Evolutionary conservation across 306 rosid species (phyloP).

Genomic region (Malus fusca): DNA sequence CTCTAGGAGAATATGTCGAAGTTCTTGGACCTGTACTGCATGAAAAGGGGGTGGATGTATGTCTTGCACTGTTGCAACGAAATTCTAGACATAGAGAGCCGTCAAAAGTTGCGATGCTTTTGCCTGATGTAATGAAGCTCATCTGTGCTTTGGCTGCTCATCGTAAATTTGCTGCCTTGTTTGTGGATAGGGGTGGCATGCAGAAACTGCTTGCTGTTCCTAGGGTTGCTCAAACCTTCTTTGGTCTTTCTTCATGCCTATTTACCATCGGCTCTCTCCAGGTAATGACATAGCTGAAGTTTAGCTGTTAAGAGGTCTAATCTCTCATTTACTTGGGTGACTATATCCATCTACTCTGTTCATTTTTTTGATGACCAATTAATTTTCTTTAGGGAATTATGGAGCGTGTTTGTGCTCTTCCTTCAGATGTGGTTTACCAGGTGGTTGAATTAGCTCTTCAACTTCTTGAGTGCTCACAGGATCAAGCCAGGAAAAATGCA

Average conservation of each 20-base stretch:
- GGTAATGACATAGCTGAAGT: slow-evolving; percentile 31
- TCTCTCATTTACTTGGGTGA: background rate
- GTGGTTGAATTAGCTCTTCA: slow-evolving; percentile 88
- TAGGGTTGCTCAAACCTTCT: slow-evolving; percentile 67
- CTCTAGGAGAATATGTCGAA: slow-evolving; percentile 94
- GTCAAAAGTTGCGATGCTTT: slow-evolving; percentile 53
- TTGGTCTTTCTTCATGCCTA: slow-evolving; percentile 89
- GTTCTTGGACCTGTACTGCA: slow-evolving; percentile 98
- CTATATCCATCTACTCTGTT: background rate
- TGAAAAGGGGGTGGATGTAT: slow-evolving; percentile 93
- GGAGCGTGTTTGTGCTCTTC: slow-evolving; percentile 99
- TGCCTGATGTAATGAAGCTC: slow-evolving; percentile 95
- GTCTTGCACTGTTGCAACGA: slow-evolving; percentile 75
- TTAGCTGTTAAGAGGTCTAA: background rate
- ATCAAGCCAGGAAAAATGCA: slow-evolving; percentile 88
- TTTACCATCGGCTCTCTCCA: slow-evolving; percentile 93
- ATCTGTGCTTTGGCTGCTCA: slow-evolving; percentile 97
- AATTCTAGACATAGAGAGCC: slow-evolving; percentile 62
- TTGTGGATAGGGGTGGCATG: slow-evolving; percentile 96
- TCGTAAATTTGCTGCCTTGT: slow-evolving; percentile 86
- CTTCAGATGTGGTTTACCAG: slow-evolving; percentile 64
- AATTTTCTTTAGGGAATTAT: slow-evolving; percentile 62
- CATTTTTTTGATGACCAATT: background rate
- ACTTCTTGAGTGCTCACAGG: slow-evolving; percentile 84
- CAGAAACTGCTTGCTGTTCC: slow-evolving; percentile 93